Base-by-base conservation (phyloP, 2,329 filamentous ascomycete genomes). In the Waltergamsia citrina region DNA sequence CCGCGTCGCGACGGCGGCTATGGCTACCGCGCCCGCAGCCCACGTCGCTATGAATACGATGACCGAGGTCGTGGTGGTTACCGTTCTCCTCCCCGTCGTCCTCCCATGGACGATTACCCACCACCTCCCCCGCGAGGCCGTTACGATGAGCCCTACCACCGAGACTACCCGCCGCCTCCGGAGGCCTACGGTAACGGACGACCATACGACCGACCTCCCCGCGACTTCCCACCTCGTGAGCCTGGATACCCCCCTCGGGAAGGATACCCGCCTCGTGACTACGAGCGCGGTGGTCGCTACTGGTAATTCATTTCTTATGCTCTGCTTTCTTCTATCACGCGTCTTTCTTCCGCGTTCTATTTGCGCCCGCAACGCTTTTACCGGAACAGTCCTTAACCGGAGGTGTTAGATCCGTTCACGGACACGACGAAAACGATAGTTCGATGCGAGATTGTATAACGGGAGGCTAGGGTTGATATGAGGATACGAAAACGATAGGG, bases 11-110 rank as follows among this genome's bases (percentile, higher is more conserved):
- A 58, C 15, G 71, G 69, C 44, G 75, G 71, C 32, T 79, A 83
- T 41, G 79, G 83, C 43, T 94, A 94, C 60, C 87, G 90, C 54
- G 86, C 93, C 52, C 80, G 88, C 49, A 90, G 85, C 51, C 82
- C 82, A 37, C 81, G 82, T 39, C 81, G 85, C 46, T 83, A 90
- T 40, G 94, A 94, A 62, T 94, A 95, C 60, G 81, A 85, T 30
- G 85, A 90, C 43, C 78, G 82, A 52, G 78, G 83, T 47, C 75
- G 81, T 6, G 11, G 34, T 11, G 36, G 23, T 32, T 87, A 88
- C 51, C 81, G 85, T 38, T 86, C 85, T 37, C 85, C 86, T 40
- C 82, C 83, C 29, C 81, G 83, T 44, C 80, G 81, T 16, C 79
- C 82, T 29, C 68, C 83, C 42, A 81, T 88, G 41, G 87, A 94